These are phyloP conservation scores for Closterium sp. DNA, from an alignment of 139 green algal genomes.

Conservation along the genomic window DNA sequence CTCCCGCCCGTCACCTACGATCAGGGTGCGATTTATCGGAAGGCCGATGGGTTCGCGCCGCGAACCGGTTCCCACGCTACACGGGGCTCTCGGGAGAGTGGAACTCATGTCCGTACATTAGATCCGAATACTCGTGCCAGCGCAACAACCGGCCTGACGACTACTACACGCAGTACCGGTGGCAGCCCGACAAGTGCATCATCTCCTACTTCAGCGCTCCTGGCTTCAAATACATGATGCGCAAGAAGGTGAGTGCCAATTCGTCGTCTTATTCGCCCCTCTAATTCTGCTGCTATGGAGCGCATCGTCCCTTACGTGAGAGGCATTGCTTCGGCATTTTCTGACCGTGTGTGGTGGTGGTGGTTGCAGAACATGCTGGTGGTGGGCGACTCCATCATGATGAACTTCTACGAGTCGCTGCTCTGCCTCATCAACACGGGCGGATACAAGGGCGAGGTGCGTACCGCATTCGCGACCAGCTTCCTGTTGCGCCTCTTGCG, in stretches of 20 bases:
- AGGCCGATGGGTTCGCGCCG: too few relatives aligned
- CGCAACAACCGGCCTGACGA: not conserved
- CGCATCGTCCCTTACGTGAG: not conserved
- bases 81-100: too few relatives aligned
- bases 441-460: not conserved
- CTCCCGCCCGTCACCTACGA: too few relatives aligned
- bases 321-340: not conserved
- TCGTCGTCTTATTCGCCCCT: not conserved
- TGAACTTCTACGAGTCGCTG: slow-evolving; percentile 18
- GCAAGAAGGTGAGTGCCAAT: not conserved
- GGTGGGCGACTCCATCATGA: slow-evolving; percentile 28
- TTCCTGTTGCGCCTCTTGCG: not conserved
- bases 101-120: not conserved
- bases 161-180: slow-evolving; percentile 8
- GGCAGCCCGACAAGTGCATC: slow-evolving; percentile 9
- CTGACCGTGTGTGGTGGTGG: not conserved
- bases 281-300: not conserved
- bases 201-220: not conserved
- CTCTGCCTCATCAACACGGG: slow-evolving; percentile 4
- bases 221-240: slow-evolving; percentile 5
- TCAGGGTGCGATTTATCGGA: too few relatives aligned
- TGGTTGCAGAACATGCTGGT: slow-evolving; percentile 13
- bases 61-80: too few relatives aligned
- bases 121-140: not conserved
- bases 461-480: not conserved